A percentile compares a stretch with the other conserved stretches of the same genome.
phyloP scores from a whole-genome alignment of 257 asterid species.

The Solanum verrucosum region DNA sequence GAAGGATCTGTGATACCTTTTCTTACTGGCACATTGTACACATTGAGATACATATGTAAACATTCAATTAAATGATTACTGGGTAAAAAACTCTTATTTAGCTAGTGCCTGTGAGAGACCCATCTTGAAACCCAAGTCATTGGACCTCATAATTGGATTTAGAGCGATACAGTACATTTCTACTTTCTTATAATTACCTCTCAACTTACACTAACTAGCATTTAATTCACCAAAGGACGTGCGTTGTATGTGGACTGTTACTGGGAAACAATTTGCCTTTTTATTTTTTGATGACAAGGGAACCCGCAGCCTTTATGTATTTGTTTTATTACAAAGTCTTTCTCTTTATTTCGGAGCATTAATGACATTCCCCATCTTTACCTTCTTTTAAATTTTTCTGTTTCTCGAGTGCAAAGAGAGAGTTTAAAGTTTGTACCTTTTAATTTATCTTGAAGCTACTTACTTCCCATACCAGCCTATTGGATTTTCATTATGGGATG shows the following conservation, averaged over 20 bases:
- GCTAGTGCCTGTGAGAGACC: background rate
- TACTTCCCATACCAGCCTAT: background rate
- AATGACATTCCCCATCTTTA: background rate
- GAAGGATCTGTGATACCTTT: background rate
- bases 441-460: background rate
- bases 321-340: background rate
- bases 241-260: background rate
- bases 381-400: background rate
- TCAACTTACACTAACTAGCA: background rate
- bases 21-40: background rate
- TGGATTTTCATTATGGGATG: background rate
- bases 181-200: background rate
- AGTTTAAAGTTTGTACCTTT: background rate
- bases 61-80: background rate
- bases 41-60: background rate
- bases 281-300: too few species aligned
- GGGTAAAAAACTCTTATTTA: background rate
- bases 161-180: background rate
- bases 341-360: background rate
- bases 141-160: background rate
- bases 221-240: background rate
- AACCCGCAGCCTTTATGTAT: background rate
- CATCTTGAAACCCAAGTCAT: background rate
- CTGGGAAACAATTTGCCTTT: background rate
- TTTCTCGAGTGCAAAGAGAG: background rate